Percentiles rank a stretch among this genome's conserved stretches.
Conservation (phyloP, 2,329 filamentous ascomycete genomes). For the Fusarium sp. region DNA sequence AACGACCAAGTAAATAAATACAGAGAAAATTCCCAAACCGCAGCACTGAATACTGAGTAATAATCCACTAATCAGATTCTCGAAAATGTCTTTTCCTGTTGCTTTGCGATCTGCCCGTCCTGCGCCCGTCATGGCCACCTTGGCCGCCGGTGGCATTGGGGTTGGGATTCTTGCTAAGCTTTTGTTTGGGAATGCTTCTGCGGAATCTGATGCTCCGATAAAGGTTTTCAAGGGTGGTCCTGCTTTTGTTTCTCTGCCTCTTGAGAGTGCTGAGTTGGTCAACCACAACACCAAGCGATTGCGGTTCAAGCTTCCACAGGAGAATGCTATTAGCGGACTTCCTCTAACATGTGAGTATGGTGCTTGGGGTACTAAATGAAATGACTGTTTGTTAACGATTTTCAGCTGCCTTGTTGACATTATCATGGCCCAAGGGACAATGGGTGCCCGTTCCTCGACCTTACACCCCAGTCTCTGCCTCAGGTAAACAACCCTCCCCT, state of each 20-base stretch:
- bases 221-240: slow-evolving; percentile 53
- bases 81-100: slow-evolving; percentile 29
- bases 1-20: slow-evolving; percentile 1
- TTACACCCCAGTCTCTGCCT: slow-evolving; percentile 69
- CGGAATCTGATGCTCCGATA: slow-evolving; percentile 24
- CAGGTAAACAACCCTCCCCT: neutral
- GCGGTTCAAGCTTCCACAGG: slow-evolving; percentile 66
- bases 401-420: slow-evolving; percentile 68
- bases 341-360: slow-evolving; percentile 58
- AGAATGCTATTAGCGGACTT: slow-evolving; percentile 61
- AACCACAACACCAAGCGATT: slow-evolving; percentile 71
- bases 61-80: neutral
- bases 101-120: slow-evolving; percentile 33
- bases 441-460: slow-evolving; percentile 72
- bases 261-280: slow-evolving; percentile 64
- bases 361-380: accelerated
- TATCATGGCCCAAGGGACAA: slow-evolving; percentile 68
- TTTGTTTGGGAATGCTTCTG: slow-evolving; percentile 37
- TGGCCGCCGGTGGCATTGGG: slow-evolving; percentile 36
- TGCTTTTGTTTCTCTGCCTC: slow-evolving; percentile 59
- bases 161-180: slow-evolving; percentile 36
- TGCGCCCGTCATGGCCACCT: slow-evolving; percentile 36
- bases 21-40: neutral
- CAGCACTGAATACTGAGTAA: neutral
- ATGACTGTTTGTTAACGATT: neutral